A percentile compares a stretch with the other conserved stretches of the same genome.
Evolutionary conservation across 2,329 filamentous ascomycete genomes (phyloP).

Genomic region (Venturia aucupariae): DNA sequence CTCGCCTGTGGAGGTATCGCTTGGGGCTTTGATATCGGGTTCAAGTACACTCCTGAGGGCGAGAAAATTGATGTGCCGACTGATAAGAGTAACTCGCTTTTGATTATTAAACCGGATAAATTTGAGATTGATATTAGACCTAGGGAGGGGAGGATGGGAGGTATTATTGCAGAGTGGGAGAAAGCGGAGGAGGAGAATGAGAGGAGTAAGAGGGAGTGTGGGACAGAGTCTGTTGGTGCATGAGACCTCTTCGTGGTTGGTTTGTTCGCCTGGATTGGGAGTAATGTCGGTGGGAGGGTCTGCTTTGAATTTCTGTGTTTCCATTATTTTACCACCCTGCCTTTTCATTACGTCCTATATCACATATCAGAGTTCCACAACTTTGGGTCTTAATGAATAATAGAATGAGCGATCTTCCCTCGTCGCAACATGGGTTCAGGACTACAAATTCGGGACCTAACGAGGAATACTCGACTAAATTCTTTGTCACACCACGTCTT

Average conservation of each 20-base stretch:
- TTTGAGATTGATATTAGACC: constrained; percentile 48
- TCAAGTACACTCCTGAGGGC: constrained; percentile 36
- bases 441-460: too few species aligned
- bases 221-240: not conserved
- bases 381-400: too few species aligned
- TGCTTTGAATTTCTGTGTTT: not conserved
- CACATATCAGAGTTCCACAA: too few species aligned
- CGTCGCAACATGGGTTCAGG: too few species aligned
- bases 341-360: not conserved
- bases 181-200: not conserved
- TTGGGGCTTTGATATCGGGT: constrained; percentile 39
- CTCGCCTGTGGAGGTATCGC: constrained; percentile 44
- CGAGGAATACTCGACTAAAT: too few species aligned
- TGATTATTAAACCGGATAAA: constrained; percentile 48
- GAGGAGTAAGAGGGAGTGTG: not conserved
- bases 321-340: not conserved
- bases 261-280: not conserved
- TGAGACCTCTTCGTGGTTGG: not conserved
- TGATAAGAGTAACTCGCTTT: constrained; percentile 41
- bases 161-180: constrained; percentile 33
- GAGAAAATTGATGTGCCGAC: constrained; percentile 36
- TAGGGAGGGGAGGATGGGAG: constrained; percentile 32
- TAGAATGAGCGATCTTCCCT: too few species aligned
- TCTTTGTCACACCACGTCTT: too few species aligned
- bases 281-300: not conserved